These are phyloP conservation scores for Byssoonygena ceratinophila DNA, from an alignment of 2,329 filamentous ascomycete genomes.

Conservation along the genomic window DNA sequence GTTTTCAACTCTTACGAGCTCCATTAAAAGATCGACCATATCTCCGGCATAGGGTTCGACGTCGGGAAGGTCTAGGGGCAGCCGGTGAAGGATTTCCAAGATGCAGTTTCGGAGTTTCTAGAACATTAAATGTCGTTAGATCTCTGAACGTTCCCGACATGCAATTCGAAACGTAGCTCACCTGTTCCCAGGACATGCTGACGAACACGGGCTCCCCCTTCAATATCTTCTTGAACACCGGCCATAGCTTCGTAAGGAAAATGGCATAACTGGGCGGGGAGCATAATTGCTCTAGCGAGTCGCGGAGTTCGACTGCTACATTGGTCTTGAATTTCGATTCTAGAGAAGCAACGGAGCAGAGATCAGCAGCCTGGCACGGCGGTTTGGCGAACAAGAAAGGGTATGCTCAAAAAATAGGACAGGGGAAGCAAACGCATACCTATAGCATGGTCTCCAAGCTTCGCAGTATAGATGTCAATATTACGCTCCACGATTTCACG, in stretches of 20 bases:
- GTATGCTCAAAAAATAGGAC: not conserved
- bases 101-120: conserved; percentile 85
- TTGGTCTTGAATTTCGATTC: conserved; percentile 74
- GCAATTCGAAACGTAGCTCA: conserved; percentile 33
- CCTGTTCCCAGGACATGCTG: conserved; percentile 81
- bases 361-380: not conserved
- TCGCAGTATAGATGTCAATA: conserved; percentile 42
- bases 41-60: conserved; percentile 82
- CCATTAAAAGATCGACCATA: conserved; percentile 82
- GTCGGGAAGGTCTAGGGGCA: conserved; percentile 65
- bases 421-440: conserved; percentile 29
- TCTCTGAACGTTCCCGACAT: not conserved
- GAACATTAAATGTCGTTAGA: not conserved
- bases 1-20: conserved; percentile 79
- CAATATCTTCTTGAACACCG: conserved; percentile 76
- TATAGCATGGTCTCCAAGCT: conserved; percentile 40
- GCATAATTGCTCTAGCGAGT: conserved; percentile 75
- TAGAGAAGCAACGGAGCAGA: conserved; percentile 28
- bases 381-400: conserved; percentile 7
- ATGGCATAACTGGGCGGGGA: conserved; percentile 64
- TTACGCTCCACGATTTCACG: conserved; percentile 35
- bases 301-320: conserved; percentile 74
- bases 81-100: conserved; percentile 84
- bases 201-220: conserved; percentile 81
- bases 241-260: conserved; percentile 81